Evolutionary conservation across 768 basidiomycete species (phyloP), one percentile per base, ranked within the genome.

Genomic region (Calocybe gangraenosa): DNA sequence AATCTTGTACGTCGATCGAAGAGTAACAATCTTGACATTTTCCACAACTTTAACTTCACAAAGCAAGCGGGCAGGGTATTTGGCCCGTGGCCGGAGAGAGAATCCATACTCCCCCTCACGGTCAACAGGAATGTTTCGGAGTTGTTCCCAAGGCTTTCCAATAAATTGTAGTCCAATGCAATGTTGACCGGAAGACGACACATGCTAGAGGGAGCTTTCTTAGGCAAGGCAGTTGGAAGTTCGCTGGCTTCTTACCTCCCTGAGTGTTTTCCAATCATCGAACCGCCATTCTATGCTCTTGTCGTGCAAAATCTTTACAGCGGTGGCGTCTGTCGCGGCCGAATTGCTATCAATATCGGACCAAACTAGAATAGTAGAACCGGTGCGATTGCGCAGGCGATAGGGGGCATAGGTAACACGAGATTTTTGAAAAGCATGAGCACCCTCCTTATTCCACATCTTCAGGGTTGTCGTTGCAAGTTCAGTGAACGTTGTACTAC

Each of bases 401-500:
- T 98, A 99, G 0, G 96, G 96, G 0, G 96, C 92, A 63, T 90
- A 92, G 42, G 79, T 83, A 35, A 93, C 95, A 30, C 94, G 79
- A 22, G 82, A 80, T 53, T 82, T 87, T 54, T 86, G 78, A 17
- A 90, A 70, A 7, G 87, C 76, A 7, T 74, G 70, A 34, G 85
- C 84, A 22, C 78, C 79, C 59, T 94, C 87, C 55, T 78, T 79
- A n/a, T 71, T 78, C 76, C 86, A 83, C 48, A 87, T 74, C 31
- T 81, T 84, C 44, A 82, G 61, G 0, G 82, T 83, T 0, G 86
- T 86, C 44, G 86, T 73, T 9, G 81, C 83, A 34, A 95, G 73
- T 62, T 96, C 94, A 32, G 87, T 82, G 58, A 97, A 94, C 0
- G 88, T 87, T 11, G 90, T 84, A 44, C 88, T 94, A 40, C 98